phyloP scores from a whole-genome alignment of 2,329 filamentous ascomycete species.

The Hypoxylon sp. region DNA sequence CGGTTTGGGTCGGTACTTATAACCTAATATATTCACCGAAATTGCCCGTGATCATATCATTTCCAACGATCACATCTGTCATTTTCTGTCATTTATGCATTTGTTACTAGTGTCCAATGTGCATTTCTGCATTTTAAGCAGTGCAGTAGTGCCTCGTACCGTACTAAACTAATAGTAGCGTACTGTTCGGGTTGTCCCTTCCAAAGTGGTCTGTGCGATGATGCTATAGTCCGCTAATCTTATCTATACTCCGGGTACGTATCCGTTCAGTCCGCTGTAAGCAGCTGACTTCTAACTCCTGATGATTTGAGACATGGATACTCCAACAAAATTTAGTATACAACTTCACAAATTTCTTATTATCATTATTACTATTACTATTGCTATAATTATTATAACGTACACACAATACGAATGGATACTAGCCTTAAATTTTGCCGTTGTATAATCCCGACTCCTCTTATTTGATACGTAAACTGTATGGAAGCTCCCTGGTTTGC shows the following conservation, averaged over 20 bases:
- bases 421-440: background rate
- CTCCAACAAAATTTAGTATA: background rate
- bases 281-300: conserved; percentile 7
- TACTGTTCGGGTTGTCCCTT: conserved; percentile 4
- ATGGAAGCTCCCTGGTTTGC: conserved; percentile 17
- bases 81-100: background rate
- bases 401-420: background rate
- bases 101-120: background rate
- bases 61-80: conserved; percentile 1
- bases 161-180: conserved; percentile 1
- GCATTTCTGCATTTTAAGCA: conserved; percentile 14
- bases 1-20: conserved; percentile 27
- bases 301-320: background rate
- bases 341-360: background rate
- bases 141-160: background rate
- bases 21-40: conserved; percentile 25
- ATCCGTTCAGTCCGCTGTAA: background rate
- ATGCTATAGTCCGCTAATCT: conserved; percentile 24
- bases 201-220: conserved; percentile 7
- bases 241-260: conserved; percentile 19
- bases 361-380: background rate
- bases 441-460: conserved; percentile 2
- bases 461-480: conserved; percentile 21
- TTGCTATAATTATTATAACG: background rate
- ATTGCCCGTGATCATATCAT: conserved; percentile 22